These are phyloP conservation scores for Plasmopara viticola DNA, from an alignment of 352 stramenopile species.

Conservation along the genomic window DNA sequence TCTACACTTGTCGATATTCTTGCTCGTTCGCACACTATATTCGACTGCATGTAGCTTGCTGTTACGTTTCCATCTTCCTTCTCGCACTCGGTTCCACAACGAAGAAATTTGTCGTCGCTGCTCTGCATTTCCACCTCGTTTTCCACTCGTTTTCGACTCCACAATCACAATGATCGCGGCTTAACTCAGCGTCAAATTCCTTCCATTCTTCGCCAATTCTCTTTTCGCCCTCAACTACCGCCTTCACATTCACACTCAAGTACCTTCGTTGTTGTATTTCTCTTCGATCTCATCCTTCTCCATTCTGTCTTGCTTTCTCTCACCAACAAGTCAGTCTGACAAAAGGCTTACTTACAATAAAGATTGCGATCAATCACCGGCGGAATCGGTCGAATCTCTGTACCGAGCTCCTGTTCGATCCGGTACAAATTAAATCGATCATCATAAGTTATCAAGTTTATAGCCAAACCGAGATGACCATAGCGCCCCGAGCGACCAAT, in stretches of 20 bases:
- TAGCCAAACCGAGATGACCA: conserved; percentile 97
- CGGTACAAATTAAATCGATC: conserved; percentile 96
- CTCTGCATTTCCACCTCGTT: neutral
- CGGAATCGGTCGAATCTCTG: conserved; percentile 98
- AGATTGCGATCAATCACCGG: conserved; percentile 97
- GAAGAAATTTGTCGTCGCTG: neutral
- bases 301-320: conserved; percentile 6
- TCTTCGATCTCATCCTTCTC: conserved; percentile 1
- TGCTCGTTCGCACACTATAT: no score
- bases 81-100: neutral
- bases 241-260: conserved; percentile 16
- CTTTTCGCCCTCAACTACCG: conserved; percentile 10
- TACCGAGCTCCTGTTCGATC: conserved; percentile 99
- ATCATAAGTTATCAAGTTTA: conserved; percentile 99
- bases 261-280: conserved; percentile 4
- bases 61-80: no score
- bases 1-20: neutral
- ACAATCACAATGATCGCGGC: neutral
- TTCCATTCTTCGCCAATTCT: neutral
- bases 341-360: conserved; percentile 88
- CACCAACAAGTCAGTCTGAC: conserved; percentile 2
- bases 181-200: neutral
- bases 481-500: conserved; percentile 98
- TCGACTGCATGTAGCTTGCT: neutral
- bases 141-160: neutral